These are phyloP conservation scores for Barnettozyma botsteinii DNA, from an alignment of 805 yeast genomes.

Conservation along the genomic window DNA sequence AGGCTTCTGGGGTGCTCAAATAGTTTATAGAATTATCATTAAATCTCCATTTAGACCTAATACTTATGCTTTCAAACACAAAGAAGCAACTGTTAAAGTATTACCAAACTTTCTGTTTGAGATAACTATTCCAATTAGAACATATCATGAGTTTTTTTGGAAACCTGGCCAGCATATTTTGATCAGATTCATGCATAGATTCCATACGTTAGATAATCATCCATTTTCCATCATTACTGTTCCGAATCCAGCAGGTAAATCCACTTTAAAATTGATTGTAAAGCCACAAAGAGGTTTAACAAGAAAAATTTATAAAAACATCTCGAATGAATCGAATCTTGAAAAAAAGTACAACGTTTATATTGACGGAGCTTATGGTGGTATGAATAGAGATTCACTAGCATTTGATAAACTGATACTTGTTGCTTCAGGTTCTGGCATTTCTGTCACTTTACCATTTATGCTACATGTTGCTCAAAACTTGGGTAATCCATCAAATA, in stretches of 20 bases:
- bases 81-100: conserved; percentile 29
- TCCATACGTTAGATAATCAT: conserved; percentile 44
- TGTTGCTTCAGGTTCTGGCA: conserved; percentile 47
- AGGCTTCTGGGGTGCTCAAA: conserved; percentile 46
- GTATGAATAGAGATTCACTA: conserved; percentile 38
- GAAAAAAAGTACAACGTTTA: conserved; percentile 25
- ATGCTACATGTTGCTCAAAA: conserved; percentile 22
- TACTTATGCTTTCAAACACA: conserved; percentile 34
- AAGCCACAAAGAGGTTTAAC: conserved; percentile 46
- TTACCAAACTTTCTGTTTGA: conserved; percentile 28
- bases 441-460: conserved; percentile 45
- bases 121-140: conserved; percentile 26
- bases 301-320: conserved; percentile 23
- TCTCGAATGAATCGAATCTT: conserved; percentile 18
- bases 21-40: conserved; percentile 39
- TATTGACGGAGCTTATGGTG: conserved; percentile 58
- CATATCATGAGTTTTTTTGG: conserved; percentile 37
- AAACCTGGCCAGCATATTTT: conserved; percentile 53
- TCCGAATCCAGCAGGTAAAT: conserved; percentile 8
- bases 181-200: conserved; percentile 38
- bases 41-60: conserved; percentile 44
- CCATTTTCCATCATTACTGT: conserved; percentile 47
- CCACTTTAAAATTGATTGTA: conserved; percentile 36
- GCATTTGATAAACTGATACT: conserved; percentile 40
- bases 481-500: conserved; percentile 8